Conservation (phyloP, 192 early-diverging fungal species). For the Linnemannia zychae region DNA sequence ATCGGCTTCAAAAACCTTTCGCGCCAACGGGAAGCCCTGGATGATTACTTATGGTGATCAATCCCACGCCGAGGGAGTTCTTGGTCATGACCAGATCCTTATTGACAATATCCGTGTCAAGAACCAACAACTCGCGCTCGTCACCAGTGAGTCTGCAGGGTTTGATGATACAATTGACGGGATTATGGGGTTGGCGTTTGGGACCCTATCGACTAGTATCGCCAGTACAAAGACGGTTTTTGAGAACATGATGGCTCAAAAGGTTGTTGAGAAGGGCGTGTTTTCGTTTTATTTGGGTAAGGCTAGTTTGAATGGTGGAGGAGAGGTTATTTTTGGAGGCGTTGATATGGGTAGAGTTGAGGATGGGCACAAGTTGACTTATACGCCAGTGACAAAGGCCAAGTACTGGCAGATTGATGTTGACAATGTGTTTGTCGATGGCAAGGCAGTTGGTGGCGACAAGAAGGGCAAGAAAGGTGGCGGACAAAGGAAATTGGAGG, state of each 20-base stretch:
- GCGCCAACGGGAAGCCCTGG: constrained; percentile 60
- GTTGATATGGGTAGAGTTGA: constrained; percentile 16
- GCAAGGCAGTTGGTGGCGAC: background rate
- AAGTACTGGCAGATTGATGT: constrained; percentile 73
- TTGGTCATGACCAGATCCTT: constrained; percentile 63
- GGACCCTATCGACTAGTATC: constrained; percentile 48
- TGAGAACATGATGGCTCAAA: constrained; percentile 70
- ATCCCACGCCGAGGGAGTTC: constrained; percentile 58
- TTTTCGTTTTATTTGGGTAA: constrained; percentile 75
- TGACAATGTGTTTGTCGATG: constrained; percentile 30
- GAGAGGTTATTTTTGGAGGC: constrained; percentile 51
- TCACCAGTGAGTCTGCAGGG: constrained; percentile 65
- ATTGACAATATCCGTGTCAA: constrained; percentile 67
- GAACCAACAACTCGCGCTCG: constrained; percentile 71
- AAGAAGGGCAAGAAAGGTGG: background rate
- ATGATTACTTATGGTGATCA: constrained; percentile 75
- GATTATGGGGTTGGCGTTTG: constrained; percentile 74
- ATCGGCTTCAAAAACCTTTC: constrained; percentile 11
- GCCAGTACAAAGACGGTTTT: constrained; percentile 62
- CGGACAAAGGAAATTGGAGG: background rate
- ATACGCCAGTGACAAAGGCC: constrained; percentile 53
- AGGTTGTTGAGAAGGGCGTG: constrained; percentile 62
- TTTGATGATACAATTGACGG: constrained; percentile 75
- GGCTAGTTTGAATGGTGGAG: constrained; percentile 36
- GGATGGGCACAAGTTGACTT: constrained; percentile 1